Percentiles rank a stretch among this genome's conserved stretches.
Evolutionary conservation across 1,284 basidiomycete species (phyloP).

Genomic region (Phellopilus nigrolimitatus): DNA sequence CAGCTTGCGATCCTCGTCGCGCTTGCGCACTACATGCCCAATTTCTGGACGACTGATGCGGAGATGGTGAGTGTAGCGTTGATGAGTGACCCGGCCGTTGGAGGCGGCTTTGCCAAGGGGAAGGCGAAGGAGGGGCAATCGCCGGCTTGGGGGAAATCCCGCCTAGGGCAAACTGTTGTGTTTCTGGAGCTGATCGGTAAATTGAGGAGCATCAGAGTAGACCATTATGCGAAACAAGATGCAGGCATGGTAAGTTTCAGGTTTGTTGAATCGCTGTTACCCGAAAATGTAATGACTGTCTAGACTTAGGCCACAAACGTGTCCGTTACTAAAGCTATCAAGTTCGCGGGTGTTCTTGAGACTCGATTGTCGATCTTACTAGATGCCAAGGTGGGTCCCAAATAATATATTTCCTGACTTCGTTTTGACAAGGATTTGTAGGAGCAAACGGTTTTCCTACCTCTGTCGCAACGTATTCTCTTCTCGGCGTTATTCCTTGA

Average conservation of each 20-base stretch:
- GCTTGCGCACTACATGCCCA: slow-evolving; percentile 49
- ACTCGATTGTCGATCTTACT: slow-evolving; percentile 52
- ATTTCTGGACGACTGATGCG: slow-evolving; percentile 67
- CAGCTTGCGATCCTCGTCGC: slow-evolving; percentile 53
- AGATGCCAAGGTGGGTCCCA: slow-evolving; percentile 64
- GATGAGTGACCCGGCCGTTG: slow-evolving; percentile 44
- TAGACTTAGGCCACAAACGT: slow-evolving; percentile 30
- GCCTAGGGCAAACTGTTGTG: slow-evolving; percentile 62
- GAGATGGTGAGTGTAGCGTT: slow-evolving; percentile 76
- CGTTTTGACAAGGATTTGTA: too few species aligned
- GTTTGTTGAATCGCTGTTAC: not conserved
- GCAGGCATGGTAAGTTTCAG: slow-evolving; percentile 17
- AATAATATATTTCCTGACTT: too few species aligned
- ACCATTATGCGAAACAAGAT: slow-evolving; percentile 35
- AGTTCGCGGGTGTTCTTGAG: slow-evolving; percentile 58
- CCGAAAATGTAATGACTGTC: not conserved
- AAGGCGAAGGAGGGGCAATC: slow-evolving; percentile 27
- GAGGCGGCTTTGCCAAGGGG: slow-evolving; percentile 28
- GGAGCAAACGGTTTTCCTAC: slow-evolving; percentile 48
- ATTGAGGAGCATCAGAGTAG: slow-evolving; percentile 38
- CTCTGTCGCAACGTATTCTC: slow-evolving; percentile 52
- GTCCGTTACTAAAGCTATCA: slow-evolving; percentile 34
- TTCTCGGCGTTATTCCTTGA: slow-evolving; percentile 56
- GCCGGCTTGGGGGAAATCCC: slow-evolving; percentile 40
- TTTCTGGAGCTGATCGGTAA: slow-evolving; percentile 58